Evolutionary conservation across 108 stramenopile species (phyloP), one percentile per base, ranked within the genome.

Genomic region (Nitzschia sp.): DNA sequence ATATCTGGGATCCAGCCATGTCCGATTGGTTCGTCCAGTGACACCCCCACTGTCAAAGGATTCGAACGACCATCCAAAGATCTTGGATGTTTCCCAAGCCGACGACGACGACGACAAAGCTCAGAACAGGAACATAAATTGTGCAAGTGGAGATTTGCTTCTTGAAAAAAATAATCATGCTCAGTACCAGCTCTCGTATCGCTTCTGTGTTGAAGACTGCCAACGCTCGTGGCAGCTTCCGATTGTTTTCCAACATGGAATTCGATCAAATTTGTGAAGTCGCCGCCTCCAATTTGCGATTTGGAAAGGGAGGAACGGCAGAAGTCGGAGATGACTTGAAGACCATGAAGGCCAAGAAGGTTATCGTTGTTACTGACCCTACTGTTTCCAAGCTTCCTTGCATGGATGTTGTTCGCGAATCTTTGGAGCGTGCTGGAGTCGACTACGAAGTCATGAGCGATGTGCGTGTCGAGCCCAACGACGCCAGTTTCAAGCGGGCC

Each of bases 391-490:
- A 50, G 25, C 53, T 79, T 7, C 51, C 59, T 50, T 57, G 64
- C 15, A 76, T 80, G 57, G 34, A 65, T 24, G 71, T 60, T 51
- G 53, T 83, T 8, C 15, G 69, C 41, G 73, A 74, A 54, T 79
- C 79, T 14, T 65, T 84, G 63, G 65, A 75, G 51, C 22, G 41
- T 11, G 54, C 66, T 58, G 70, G 65, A 29, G 42, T 75, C 52
- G 50, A 55, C 14, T 41, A 10, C 57, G 24, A 68, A 69, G 69
- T 79, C 8, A 79, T 74, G 60, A 51, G 77, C 54, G 39, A 78
- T 60, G 80, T 84, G 10, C 69, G 76, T 14, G 80, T 80, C 3
- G 83, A 84, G 22, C 75, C 75, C 51, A 79, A 79, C 52, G 59
- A 78, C 52, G 64, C 51, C 25, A 78, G 72, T 48, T 84, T 80